Evolutionary conservation across 129 eudicot species (phyloP), one percentile per base, ranked within the genome.

Genomic region (Lactuca sativa): DNA sequence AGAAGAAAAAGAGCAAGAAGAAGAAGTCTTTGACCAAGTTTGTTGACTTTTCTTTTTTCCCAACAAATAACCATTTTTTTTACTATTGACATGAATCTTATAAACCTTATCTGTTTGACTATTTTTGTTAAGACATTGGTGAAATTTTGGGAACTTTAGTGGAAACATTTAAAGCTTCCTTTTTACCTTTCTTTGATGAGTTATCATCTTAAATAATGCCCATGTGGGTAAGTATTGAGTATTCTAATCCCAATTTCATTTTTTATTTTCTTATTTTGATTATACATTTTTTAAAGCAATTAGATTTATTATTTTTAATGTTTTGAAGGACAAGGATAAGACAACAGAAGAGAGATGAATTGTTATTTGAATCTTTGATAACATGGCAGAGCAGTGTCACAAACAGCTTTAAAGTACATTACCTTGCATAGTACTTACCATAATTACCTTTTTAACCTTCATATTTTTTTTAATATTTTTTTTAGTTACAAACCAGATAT

Each of bases 1-100:
- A 77, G 99, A 95, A 82, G 99, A 95, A 82, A 95, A 95, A 67
- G 99, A 95, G 77, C 99, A 90, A 78, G 99, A 95, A 82, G 99
- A 95, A 83, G 99, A 87, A 80, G 90, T 95, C 43, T 95, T 95
- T 86, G 99, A 95, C 78, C 99, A 95, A 78, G 99, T 95, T 34
- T 31, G 85, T 82, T 70, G 54, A 18, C 54, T 69, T 17, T 72
- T 69, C 8, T 16, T 13, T 0, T 11, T 15, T 52, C 13, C 2
- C 51, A 25, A 36, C 37, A 41, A 44, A 3, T 41, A 41, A 41
- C 12, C 48, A 5, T 3, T 4, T 53, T n/a, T 15, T 4, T 11
- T 58, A 4, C 43, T 5, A 7, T 41, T 41, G n/a, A n/a, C n/a
- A n/a, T n/a, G n/a, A n/a, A n/a, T n/a, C n/a, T n/a, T 9, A 9